A percentile compares a stretch with the other conserved stretches of the same genome.
These are phyloP conservation scores for Dactylis glomerata DNA, from an alignment of 176 grass and related monocot genomes.

Conservation along the genomic window DNA sequence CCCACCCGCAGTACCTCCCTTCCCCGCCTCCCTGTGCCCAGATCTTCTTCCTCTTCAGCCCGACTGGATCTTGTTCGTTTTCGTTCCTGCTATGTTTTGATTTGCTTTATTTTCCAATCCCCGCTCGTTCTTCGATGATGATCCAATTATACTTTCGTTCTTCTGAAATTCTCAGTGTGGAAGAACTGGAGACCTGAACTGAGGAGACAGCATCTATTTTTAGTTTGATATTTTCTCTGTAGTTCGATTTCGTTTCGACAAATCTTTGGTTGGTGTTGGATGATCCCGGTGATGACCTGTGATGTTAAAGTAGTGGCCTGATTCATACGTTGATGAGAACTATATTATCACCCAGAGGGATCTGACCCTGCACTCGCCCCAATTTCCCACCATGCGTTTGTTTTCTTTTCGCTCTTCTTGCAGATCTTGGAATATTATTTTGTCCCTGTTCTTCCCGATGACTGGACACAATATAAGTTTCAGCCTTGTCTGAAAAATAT, in stretches of 20 bases:
- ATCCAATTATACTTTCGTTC: constrained; percentile 49
- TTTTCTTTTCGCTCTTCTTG: no score
- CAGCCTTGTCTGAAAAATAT: constrained; percentile 51
- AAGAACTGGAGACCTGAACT: constrained; percentile 64
- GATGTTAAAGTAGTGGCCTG: constrained; percentile 62
- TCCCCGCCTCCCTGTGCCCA: neutral
- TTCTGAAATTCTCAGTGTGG: constrained; percentile 44
- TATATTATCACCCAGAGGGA: constrained; percentile 43
- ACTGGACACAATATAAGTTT: constrained; percentile 40
- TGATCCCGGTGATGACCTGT: constrained; percentile 27
- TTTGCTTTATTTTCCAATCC: neutral
- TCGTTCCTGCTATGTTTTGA: fast-evolving
- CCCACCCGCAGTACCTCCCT: neutral
- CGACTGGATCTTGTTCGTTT: neutral
- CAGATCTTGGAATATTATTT: neutral
- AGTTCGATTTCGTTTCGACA: neutral
- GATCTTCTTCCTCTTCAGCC: neutral
- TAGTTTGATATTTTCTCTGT: neutral
- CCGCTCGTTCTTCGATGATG: constrained; percentile 18
- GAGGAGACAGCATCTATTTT: neutral
- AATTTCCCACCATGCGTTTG: neutral
- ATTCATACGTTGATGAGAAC: constrained; percentile 34
- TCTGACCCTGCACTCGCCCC: neutral
- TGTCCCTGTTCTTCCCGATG: neutral
- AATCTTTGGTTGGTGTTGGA: neutral